phyloP scores from a whole-genome alignment of 768 basidiomycete genomes.

The Pleurotus citrinopileatus region DNA sequence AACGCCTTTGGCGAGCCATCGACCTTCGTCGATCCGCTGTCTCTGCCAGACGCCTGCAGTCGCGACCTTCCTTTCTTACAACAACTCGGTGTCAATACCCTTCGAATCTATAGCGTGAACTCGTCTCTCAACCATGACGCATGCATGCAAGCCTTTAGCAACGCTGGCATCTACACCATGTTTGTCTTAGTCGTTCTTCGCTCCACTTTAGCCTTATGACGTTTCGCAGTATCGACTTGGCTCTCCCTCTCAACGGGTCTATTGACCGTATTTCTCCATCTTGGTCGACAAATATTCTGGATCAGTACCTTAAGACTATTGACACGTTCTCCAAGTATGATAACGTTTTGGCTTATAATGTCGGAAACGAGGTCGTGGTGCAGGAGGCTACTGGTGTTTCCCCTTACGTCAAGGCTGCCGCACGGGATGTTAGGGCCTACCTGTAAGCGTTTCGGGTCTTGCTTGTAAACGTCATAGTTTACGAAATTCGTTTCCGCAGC shows the following conservation, averaged over 20 bases:
- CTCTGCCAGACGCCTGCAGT: constrained; percentile 60
- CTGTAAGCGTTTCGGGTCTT: constrained; percentile 45
- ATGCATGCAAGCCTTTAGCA: constrained; percentile 78
- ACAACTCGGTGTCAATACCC: constrained; percentile 73
- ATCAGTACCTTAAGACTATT: constrained; percentile 77
- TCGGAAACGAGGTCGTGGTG: constrained; percentile 79
- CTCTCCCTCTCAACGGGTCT: constrained; percentile 83
- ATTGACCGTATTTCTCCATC: constrained; percentile 69
- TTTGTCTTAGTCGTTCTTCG: constrained; percentile 33
- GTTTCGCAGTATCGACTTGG: constrained; percentile 71
- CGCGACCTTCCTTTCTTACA: constrained; percentile 80
- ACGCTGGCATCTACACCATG: constrained; percentile 88
- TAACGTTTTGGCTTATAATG: constrained; percentile 86
- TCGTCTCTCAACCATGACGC: constrained; percentile 79
- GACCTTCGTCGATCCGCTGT: constrained; percentile 78
- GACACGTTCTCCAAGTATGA: constrained; percentile 80
- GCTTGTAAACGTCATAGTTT: background rate
- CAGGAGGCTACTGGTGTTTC: constrained; percentile 56
- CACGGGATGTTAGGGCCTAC: constrained; percentile 84
- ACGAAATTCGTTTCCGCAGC: constrained; percentile 31
- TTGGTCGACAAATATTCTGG: constrained; percentile 80
- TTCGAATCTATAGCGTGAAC: constrained; percentile 87
- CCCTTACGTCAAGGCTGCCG: constrained; percentile 87
- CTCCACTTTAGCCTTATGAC: constrained; percentile 10
- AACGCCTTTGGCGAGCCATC: constrained; percentile 71